Conservation (phyloP, 169 alveolate genomes). For the Cryptosporidium xiaoi region DNA sequence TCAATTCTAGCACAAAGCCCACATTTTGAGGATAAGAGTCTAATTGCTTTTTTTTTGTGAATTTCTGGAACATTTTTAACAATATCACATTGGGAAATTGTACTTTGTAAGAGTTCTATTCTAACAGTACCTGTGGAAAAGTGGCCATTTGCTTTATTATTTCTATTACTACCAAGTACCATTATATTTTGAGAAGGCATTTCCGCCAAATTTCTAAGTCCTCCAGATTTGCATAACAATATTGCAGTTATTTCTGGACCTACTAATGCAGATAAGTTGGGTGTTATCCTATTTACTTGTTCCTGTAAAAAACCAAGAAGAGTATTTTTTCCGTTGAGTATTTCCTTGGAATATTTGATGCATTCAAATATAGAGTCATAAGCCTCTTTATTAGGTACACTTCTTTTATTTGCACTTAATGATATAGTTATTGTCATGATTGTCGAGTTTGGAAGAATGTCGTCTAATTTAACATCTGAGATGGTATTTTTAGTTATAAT, state of each 20-base stretch:
- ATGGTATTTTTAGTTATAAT: slow-evolving; percentile 83
- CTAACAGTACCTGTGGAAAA: slow-evolving; percentile 43
- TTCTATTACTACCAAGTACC: slow-evolving; percentile 83
- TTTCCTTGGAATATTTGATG: background rate
- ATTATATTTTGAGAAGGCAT: slow-evolving; percentile 91
- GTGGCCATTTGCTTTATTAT: slow-evolving; percentile 20
- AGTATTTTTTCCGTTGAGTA: background rate
- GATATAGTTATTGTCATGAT: slow-evolving; percentile 91
- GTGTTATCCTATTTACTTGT: slow-evolving; percentile 94
- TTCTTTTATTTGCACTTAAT: slow-evolving; percentile 84
- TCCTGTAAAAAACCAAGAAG: slow-evolving; percentile 85
- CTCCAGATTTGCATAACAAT: slow-evolving; percentile 95
- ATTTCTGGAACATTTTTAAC: slow-evolving; percentile 81
- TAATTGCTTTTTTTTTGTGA: slow-evolving; percentile 83
- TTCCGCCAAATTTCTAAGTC: slow-evolving; percentile 92
- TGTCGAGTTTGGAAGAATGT: slow-evolving; percentile 86
- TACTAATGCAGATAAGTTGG: slow-evolving; percentile 93
- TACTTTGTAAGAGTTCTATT: slow-evolving; percentile 77
- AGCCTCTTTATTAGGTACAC: slow-evolving; percentile 72
- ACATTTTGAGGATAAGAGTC: slow-evolving; percentile 83
- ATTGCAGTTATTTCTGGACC: slow-evolving; percentile 97
- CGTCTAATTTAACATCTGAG: slow-evolving; percentile 82
- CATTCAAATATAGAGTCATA: slow-evolving; percentile 76
- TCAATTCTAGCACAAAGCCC: slow-evolving; percentile 88
- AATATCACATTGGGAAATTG: slow-evolving; percentile 83